Conservation (phyloP, 176 grass and related monocot species). For the Pharus latifolius region DNA sequence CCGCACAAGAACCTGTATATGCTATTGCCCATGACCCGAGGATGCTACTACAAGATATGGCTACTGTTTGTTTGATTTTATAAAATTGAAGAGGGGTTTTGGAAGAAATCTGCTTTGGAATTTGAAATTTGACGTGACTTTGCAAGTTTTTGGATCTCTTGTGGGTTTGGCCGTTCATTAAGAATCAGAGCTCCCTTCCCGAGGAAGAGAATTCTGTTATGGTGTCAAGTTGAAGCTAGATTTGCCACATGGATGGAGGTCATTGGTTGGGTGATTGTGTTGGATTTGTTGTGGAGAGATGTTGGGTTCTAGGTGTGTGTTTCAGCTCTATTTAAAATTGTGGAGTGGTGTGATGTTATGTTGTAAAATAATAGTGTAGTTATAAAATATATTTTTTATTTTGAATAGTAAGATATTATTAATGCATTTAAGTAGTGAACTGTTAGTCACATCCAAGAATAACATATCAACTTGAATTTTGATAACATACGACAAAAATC, state of each 20-base stretch:
- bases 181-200: slow-evolving; percentile 25
- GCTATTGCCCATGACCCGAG: slow-evolving; percentile 65
- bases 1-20: slow-evolving; percentile 58
- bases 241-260: background rate
- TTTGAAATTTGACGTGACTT: slow-evolving; percentile 9
- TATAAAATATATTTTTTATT: no score
- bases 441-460: no score
- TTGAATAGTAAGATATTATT: no score
- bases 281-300: background rate
- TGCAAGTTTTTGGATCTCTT: slow-evolving; percentile 8
- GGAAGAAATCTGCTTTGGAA: slow-evolving; percentile 25
- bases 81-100: background rate
- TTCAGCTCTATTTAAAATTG: no score
- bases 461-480: no score
- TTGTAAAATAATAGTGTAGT: no score
- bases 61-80: no score
- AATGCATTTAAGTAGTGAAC: no score
- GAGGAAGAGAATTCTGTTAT: slow-evolving; percentile 16
- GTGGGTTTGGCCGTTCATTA: background rate
- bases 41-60: background rate
- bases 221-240: background rate
- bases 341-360: no score
- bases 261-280: background rate
- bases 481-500: no score
- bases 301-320: background rate